These are phyloP conservation scores for Elongisporangium prolatum DNA, from an alignment of 352 stramenopile genomes.

Conservation along the genomic window DNA sequence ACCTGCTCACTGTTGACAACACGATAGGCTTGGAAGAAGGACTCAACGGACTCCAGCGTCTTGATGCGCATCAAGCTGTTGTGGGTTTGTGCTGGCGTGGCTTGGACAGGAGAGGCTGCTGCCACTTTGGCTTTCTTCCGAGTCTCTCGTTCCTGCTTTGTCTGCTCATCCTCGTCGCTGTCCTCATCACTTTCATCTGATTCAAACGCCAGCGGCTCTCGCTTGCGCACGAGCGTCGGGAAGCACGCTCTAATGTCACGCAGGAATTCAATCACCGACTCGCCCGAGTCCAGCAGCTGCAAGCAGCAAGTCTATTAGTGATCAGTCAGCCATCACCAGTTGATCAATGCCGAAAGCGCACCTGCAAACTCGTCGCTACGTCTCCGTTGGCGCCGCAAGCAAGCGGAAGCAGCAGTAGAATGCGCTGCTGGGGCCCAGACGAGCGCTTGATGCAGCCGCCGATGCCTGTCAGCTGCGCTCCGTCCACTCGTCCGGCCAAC, in stretches of 20 bases:
- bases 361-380: conserved; percentile 7
- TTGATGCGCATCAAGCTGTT: conserved; percentile 36
- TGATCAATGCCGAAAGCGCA: background rate
- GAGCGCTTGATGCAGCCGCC: conserved; percentile 42
- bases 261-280: conserved; percentile 45
- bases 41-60: conserved; percentile 28
- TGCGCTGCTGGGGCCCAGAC: conserved; percentile 16
- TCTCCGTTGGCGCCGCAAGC: background rate
- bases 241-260: conserved; percentile 56
- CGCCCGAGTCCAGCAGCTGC: conserved; percentile 56
- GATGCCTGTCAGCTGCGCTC: conserved; percentile 54
- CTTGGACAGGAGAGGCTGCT: conserved; percentile 5
- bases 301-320: conserved; percentile 6
- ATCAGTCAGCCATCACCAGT: background rate
- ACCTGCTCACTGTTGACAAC: conserved; percentile 28
- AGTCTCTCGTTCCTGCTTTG: conserved; percentile 17
- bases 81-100: conserved; percentile 14
- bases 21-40: conserved; percentile 34
- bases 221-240: conserved; percentile 50
- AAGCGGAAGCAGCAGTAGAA: conserved; percentile 48
- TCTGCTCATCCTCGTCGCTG: conserved; percentile 21
- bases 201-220: conserved; percentile 33
- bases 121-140: conserved; percentile 1
- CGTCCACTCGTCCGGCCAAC: conserved; percentile 30
- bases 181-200: conserved; percentile 23